Evolutionary conservation across 2,329 filamentous ascomycete genomes (phyloP).

Genomic region (Neocatenulostroma microsporum): DNA sequence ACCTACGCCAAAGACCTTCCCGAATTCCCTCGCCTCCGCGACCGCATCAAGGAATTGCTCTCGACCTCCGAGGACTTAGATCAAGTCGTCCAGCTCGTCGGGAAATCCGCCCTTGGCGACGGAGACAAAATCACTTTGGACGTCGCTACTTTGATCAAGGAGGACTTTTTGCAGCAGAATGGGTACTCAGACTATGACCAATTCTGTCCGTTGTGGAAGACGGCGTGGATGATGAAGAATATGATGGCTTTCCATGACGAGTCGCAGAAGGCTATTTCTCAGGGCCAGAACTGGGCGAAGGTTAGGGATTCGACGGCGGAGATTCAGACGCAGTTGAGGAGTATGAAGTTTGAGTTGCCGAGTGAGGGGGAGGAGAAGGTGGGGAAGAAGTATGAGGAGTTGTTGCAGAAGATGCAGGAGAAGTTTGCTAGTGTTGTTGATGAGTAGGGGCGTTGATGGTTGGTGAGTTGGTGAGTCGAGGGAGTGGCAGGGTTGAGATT

Average conservation of each 20-base stretch:
- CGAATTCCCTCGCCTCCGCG: slow-evolving; percentile 85
- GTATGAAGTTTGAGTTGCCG: slow-evolving; percentile 95
- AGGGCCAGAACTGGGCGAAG: slow-evolving; percentile 88
- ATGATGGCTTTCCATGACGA: slow-evolving; percentile 99
- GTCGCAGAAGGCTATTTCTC: slow-evolving; percentile 85
- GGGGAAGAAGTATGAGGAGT: slow-evolving; percentile 87
- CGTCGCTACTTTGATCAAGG: slow-evolving; percentile 84
- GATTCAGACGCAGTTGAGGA: slow-evolving; percentile 74
- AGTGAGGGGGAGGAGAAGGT: slow-evolving; percentile 73
- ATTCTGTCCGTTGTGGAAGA: slow-evolving; percentile 99
- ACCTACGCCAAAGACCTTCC: slow-evolving; percentile 91
- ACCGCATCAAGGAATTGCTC: slow-evolving; percentile 88
- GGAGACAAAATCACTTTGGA: slow-evolving; percentile 98
- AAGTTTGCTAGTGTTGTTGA: slow-evolving; percentile 95
- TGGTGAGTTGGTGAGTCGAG: neutral
- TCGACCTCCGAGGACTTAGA: slow-evolving; percentile 95
- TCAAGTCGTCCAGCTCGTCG: slow-evolving; percentile 96
- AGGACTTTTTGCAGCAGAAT: slow-evolving; percentile 98
- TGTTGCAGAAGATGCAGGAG: slow-evolving; percentile 87
- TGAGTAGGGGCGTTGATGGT: slow-evolving; percentile 53
- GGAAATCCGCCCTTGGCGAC: slow-evolving; percentile 93
- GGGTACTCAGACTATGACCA: slow-evolving; percentile 99
- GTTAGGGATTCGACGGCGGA: slow-evolving; percentile 84
- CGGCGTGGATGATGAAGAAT: slow-evolving; percentile 98
- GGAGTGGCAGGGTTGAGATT: no score